These are phyloP conservation scores for Penicillium sp. DNA, from an alignment of 2,329 filamentous ascomycete genomes.

Conservation along the genomic window DNA sequence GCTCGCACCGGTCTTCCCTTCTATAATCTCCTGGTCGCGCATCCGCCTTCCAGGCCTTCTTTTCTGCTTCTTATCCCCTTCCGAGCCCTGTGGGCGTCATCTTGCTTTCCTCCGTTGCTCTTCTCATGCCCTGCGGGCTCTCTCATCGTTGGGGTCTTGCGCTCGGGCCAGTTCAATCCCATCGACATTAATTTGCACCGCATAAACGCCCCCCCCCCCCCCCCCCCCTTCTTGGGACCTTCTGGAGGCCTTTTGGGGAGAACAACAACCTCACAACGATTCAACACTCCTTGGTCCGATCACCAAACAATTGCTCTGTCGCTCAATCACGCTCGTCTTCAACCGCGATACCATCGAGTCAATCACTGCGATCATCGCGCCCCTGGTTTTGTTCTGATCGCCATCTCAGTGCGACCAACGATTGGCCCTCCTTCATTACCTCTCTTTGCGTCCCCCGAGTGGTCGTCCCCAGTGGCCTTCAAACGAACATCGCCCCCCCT, in stretches of 20 bases:
- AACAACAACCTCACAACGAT: constrained; percentile 17
- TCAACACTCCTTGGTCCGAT: constrained; percentile 12
- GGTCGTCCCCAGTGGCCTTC: constrained; percentile 6
- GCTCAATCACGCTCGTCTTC: too few species aligned
- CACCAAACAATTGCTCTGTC: too few species aligned
- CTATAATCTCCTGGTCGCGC: constrained; percentile 2
- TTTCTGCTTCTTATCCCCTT: constrained; percentile 6
- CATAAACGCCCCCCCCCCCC: not conserved
- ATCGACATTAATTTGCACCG: not conserved
- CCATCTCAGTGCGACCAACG: constrained; percentile 2
- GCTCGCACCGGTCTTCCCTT: constrained; percentile 7
- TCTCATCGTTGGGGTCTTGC: constrained; percentile 6
- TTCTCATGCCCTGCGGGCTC: constrained; percentile 5
- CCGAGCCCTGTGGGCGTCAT: constrained; percentile 7
- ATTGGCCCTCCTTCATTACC: not conserved
- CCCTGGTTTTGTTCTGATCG: constrained; percentile 10
- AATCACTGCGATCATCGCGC: constrained; percentile 8
- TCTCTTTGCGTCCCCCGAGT: not conserved
- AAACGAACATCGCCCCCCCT: not conserved
- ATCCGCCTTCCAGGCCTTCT: constrained; percentile 1
- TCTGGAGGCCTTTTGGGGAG: constrained; percentile 11
- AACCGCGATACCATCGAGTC: too few species aligned
- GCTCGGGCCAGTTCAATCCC: not conserved
- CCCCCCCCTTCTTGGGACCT: constrained; percentile 9
- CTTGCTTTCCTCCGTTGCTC: constrained; percentile 9